Evolutionary conservation across 2,329 filamentous ascomycete species (phyloP).

Genomic region (Hortaea sp.): DNA sequence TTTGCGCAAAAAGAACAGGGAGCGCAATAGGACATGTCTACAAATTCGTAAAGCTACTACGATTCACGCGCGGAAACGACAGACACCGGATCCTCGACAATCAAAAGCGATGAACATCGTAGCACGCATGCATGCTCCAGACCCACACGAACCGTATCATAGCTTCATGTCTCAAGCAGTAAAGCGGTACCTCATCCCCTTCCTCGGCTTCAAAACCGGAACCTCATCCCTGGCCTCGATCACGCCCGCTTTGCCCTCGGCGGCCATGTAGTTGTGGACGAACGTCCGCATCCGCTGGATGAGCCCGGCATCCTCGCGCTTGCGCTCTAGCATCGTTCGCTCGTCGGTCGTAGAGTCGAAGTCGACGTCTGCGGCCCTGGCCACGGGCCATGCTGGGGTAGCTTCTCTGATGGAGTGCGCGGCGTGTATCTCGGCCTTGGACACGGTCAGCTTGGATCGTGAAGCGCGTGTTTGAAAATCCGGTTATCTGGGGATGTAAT

Average conservation of each 20-base stretch:
- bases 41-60: too few species aligned
- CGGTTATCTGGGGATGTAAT: constrained; percentile 1
- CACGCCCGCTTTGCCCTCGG: constrained; percentile 4
- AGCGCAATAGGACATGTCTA: too few species aligned
- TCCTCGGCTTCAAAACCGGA: constrained; percentile 16
- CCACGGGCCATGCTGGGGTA: constrained; percentile 12
- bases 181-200: constrained; percentile 12
- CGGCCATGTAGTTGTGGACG: constrained; percentile 8
- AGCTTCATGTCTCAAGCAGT: not conserved
- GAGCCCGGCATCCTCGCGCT: not conserved
- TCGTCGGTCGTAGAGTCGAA: constrained; percentile 10
- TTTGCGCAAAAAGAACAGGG: too few species aligned
- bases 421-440: constrained; percentile 12
- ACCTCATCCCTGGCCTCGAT: constrained; percentile 5
- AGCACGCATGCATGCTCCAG: too few species aligned
- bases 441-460: not conserved
- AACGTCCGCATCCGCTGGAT: constrained; percentile 7
- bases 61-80: too few species aligned
- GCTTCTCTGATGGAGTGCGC: constrained; percentile 8
- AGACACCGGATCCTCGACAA: too few species aligned
- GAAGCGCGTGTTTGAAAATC: not conserved
- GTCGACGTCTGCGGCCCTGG: not conserved
- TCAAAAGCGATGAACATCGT: too few species aligned
- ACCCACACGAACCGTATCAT: too few species aligned
- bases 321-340: constrained; percentile 3